Evolutionary conservation across 1,284 basidiomycete genomes (phyloP).

Genomic region (Porodaedalea pini): DNA sequence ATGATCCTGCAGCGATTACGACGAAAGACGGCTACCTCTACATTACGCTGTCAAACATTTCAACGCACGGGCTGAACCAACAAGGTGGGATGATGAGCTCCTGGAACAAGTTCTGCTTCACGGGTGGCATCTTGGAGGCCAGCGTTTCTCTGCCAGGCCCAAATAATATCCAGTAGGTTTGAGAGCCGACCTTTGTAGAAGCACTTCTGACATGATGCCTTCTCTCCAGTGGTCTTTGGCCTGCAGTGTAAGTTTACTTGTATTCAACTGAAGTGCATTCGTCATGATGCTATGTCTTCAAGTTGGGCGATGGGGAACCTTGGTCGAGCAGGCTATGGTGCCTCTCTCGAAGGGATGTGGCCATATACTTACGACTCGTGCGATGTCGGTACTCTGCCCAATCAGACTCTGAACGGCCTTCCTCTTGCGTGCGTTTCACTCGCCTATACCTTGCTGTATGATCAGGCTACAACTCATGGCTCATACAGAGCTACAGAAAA

Average conservation of each 20-base stretch:
- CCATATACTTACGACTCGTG: constrained; percentile 51
- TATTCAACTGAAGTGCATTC: constrained; percentile 23
- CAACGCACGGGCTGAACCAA: constrained; percentile 29
- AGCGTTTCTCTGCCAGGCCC: not conserved
- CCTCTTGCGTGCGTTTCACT: constrained; percentile 29
- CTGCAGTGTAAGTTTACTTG: constrained; percentile 30
- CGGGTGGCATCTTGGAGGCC: constrained; percentile 38
- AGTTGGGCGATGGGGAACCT: constrained; percentile 61
- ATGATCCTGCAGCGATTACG: constrained; percentile 62
- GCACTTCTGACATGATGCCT: constrained; percentile 24
- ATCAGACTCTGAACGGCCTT: constrained; percentile 42
- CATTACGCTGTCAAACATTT: constrained; percentile 47
- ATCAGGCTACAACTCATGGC: not conserved
- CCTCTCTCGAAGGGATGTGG: constrained; percentile 33
- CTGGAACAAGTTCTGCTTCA: constrained; percentile 58
- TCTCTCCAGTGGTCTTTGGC: constrained; percentile 43
- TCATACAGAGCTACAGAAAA: constrained; percentile 31
- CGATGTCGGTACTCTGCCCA: constrained; percentile 56
- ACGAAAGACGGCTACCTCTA: constrained; percentile 61
- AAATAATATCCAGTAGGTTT: not conserved
- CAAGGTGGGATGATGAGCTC: constrained; percentile 5
- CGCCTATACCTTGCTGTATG: not conserved
- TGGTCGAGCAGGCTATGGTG: constrained; percentile 34
- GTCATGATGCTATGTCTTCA: not conserved
- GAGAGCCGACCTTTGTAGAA: constrained; percentile 26